Evolutionary conservation across 1,284 basidiomycete genomes (phyloP), one percentile per base, ranked within the genome.

Genomic region (Cryptococcus sp.): DNA sequence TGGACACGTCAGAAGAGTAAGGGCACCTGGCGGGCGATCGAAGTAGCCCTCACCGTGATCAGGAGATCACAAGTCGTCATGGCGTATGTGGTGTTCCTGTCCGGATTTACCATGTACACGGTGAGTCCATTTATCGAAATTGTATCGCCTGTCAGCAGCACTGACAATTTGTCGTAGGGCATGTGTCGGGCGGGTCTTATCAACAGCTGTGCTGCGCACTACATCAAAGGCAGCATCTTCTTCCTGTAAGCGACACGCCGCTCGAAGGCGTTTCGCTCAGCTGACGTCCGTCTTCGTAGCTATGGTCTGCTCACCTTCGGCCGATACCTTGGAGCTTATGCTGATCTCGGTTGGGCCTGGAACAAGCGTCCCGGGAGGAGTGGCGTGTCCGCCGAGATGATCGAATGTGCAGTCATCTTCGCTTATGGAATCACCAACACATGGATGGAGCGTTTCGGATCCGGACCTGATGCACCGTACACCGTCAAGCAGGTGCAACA

Each of bases 361-460:
- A 97, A 98, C 76, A 46, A 74, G 57, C 58, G 68, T 50, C 73
- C 76, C 7, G 55, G 52, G 2, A 58, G 69, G 46, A 52, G 59
- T 38, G 57, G 81, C 48, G 82, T 85, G 11, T 86, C 87, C 2
- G 93, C 89, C 6, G 94, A 98, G 78, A 89, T 92, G 65, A 83
- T 92, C 64, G 94, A 98, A 78, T 92, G 87, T 5, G 72, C 83
- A 10, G 85, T 95, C 60, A 93, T 97, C 69, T 95, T 95, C 78
- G 45, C 86, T 0, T 97, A 98, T 73, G 95, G 94, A 17, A 82
- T 86, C 45, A 89, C 90, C 46, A 96, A 98, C 75, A 93, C 89
- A 8, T 98, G 93, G 92, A 93, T 98, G 90, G 94, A 98, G 77
- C 85, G 91, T 50, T 91, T 96, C 66, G 93, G 93, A 8, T 88